Percentiles rank a stretch among this genome's conserved stretches.
Evolutionary conservation across 176 grass and related monocot species (phyloP).

Genomic region (Saccharum officinarum): DNA sequence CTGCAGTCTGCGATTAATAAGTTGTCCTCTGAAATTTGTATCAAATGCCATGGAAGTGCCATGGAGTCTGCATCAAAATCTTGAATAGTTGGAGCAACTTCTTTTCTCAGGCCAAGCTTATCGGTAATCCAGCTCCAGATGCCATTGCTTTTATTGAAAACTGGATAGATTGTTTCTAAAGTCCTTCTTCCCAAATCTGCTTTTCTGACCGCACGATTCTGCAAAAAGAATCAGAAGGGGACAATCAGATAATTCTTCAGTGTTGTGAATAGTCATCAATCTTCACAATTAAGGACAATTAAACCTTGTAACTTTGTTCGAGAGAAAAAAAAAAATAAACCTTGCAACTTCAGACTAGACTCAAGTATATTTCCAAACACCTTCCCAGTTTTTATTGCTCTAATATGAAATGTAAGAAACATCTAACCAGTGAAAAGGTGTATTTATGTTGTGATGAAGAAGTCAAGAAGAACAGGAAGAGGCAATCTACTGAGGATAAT

Average conservation of each 20-base stretch:
- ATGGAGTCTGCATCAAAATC: constrained; percentile 47
- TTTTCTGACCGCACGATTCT: constrained; percentile 89
- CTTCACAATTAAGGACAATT: neutral
- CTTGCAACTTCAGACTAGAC: neutral
- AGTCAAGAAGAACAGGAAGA: constrained; percentile 9
- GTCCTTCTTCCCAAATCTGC: constrained; percentile 75
- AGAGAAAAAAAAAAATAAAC: too few relatives aligned
- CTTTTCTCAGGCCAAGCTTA: constrained; percentile 72
- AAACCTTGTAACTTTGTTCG: neutral
- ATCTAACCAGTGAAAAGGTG: neutral
- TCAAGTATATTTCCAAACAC: neutral
- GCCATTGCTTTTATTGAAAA: constrained; percentile 51
- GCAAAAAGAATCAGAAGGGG: constrained; percentile 21
- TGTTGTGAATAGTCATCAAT: neutral
- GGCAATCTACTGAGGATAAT: constrained; percentile 9
- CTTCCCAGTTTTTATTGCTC: neutral
- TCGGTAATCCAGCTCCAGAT: constrained; percentile 81
- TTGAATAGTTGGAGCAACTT: constrained; percentile 43
- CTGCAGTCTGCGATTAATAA: constrained; percentile 64
- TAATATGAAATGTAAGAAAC: constrained; percentile 24
- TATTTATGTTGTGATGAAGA: neutral
- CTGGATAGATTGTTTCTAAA: constrained; percentile 77
- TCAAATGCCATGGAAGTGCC: constrained; percentile 75
- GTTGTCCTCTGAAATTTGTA: constrained; percentile 59
- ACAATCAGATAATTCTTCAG: constrained; percentile 9